phyloP scores from a whole-genome alignment of 192 early-diverging fungal species.

The Gaertneriomyces sp. region DNA sequence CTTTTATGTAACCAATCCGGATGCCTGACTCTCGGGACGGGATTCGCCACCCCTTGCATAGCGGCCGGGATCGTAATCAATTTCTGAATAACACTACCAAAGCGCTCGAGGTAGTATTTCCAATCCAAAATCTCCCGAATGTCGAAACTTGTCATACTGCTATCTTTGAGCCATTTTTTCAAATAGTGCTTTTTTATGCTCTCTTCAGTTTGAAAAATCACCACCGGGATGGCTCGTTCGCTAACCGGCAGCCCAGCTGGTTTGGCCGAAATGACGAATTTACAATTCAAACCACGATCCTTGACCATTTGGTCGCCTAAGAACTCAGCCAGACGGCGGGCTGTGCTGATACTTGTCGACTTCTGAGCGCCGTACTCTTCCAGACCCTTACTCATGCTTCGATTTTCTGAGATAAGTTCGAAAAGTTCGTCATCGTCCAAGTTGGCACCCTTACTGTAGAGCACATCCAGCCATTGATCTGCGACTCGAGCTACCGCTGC shows the following conservation, averaged over 20 bases:
- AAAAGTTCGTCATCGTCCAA: constrained; percentile 85
- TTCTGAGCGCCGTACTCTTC: constrained; percentile 93
- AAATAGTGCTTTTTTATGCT: constrained; percentile 74
- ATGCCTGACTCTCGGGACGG: constrained; percentile 85
- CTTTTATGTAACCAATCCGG: constrained; percentile 93
- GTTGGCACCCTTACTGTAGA: constrained; percentile 78
- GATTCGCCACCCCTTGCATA: constrained; percentile 91
- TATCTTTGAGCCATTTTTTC: constrained; percentile 89
- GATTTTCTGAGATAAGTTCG: constrained; percentile 95
- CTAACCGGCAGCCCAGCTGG: constrained; percentile 82
- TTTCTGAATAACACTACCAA: constrained; percentile 92
- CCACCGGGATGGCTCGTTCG: constrained; percentile 91
- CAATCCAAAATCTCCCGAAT: constrained; percentile 94
- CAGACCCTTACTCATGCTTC: constrained; percentile 91
- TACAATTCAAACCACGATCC: constrained; percentile 92
- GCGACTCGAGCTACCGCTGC: constrained; percentile 80
- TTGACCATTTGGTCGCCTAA: constrained; percentile 97
- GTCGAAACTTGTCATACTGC: constrained; percentile 65
- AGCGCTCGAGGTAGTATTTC: constrained; percentile 95
- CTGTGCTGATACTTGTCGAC: constrained; percentile 92
- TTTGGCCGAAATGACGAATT: constrained; percentile 87
- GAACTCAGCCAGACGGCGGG: constrained; percentile 91
- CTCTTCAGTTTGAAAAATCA: constrained; percentile 86
- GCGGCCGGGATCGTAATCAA: constrained; percentile 98
- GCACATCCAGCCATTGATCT: constrained; percentile 91